These are phyloP conservation scores for Pseudocercospora musae DNA, from an alignment of 2,329 filamentous ascomycete species.

Conservation along the genomic window DNA sequence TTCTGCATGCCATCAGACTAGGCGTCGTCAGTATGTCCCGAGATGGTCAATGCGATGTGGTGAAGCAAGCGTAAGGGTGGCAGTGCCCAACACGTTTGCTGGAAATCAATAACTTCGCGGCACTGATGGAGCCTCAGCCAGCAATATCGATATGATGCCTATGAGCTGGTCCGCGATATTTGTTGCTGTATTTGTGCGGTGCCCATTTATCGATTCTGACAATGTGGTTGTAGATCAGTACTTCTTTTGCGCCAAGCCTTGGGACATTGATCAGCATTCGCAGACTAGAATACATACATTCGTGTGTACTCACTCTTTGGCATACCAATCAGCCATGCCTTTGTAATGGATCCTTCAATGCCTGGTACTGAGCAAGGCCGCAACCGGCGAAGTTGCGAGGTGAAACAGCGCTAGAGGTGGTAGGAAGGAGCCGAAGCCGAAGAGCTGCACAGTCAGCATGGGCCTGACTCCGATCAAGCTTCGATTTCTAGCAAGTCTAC, in stretches of 20 bases:
- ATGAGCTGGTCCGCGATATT: neutral
- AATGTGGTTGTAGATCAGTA: neutral
- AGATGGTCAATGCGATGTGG: too few species aligned
- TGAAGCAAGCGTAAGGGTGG: too few species aligned
- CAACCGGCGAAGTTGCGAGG: too few species aligned
- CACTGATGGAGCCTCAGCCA: neutral
- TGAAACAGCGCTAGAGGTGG: neutral
- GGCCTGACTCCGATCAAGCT: neutral
- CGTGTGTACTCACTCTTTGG: neutral
- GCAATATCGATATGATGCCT: neutral
- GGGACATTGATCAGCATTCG: neutral
- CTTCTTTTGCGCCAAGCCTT: neutral
- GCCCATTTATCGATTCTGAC: neutral
- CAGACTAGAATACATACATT: neutral
- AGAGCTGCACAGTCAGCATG: neutral
- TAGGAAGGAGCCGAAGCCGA: neutral
- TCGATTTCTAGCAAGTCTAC: neutral
- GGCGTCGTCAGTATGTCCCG: too few species aligned
- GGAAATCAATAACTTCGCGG: too few species aligned
- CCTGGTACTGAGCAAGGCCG: too few species aligned
- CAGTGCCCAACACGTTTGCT: too few species aligned
- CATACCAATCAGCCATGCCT: slow-evolving; percentile 1
- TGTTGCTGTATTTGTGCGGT: neutral
- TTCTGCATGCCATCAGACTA: too few species aligned
- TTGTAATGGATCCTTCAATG: neutral